Evolutionary conservation across 768 basidiomycete genomes (phyloP), one percentile per base, ranked within the genome.

Genomic region (Austroboletus eburneus): DNA sequence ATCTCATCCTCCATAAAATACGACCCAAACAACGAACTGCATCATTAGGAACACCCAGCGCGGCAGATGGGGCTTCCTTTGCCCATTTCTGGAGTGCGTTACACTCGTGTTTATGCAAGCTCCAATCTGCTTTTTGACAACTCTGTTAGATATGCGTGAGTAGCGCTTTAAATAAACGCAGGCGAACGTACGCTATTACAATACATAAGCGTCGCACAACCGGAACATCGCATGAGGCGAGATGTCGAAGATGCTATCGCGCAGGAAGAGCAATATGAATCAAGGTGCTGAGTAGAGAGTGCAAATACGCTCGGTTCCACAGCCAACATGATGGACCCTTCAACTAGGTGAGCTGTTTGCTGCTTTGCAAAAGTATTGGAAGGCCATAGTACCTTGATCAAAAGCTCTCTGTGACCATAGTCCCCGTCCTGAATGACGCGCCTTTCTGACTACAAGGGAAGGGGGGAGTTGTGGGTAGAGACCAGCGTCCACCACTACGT

Each of bases 1-100:
- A 79, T 61, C 77, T 75, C 43, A 72, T 76, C 22, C 57, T 69
- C 85, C 85, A 89, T 23, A 91, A 56, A 16, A 94, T 72, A 34
- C 91, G 77, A 0, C 79, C 91, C 13, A 97, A 67, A 52, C 83
- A 86, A 42, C 94, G 69, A 9, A 95, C 74, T 1, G 86, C 87
- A 48, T 95, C 92, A 25, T 75, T 81, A 0, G 92, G 90, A 16
- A 85, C 57, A 4, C 74, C 50, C 4, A 73, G 50, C 9, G 74
- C 72, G 12, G 64, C 48, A 3, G 76, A 77, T 2, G 78, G 75
- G 5, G 79, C 78, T 14, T 69, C 56, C 23, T 72, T 62, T 1
- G 69, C 70, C 85, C 83, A 85, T 43, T 66, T 68, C 45, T 73
- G 74, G 9, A 94, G 67, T 0, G 89, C 83, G 5, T 51, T 47